Percentiles rank a stretch among this genome's conserved stretches.
Conservation (phyloP, 345 rosid species). For the rapeseed (Brassica napus) region Da-Ae NC_063437.1:2738001-2738500, state of each 20-base stretch:
- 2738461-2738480: neutral
- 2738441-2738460: slow-evolving; percentile 75
- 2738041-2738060: neutral
- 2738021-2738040: neutral
- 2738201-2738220: slow-evolving; percentile 25
- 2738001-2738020: neutral
- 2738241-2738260: slow-evolving; percentile 8
- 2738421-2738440: slow-evolving; percentile 93
- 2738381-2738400: slow-evolving; percentile 63
- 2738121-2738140: neutral
- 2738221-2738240: neutral
- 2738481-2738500: neutral
- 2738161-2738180: slow-evolving; percentile 2
- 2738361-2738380: slow-evolving; percentile 60
- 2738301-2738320: slow-evolving; percentile 8
- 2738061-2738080: neutral
- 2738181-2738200: slow-evolving; percentile 35
- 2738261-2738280: neutral
- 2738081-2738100: slow-evolving; percentile 8
- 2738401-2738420: slow-evolving; percentile 89
- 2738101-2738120: neutral
- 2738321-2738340: slow-evolving; percentile 27
- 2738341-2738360: slow-evolving; percentile 34
- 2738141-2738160: slow-evolving; percentile 17
- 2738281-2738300: slow-evolving; percentile 18